phyloP scores from a whole-genome alignment of 768 basidiomycete species.

The Macrolepiota fuliginosa region DNA sequence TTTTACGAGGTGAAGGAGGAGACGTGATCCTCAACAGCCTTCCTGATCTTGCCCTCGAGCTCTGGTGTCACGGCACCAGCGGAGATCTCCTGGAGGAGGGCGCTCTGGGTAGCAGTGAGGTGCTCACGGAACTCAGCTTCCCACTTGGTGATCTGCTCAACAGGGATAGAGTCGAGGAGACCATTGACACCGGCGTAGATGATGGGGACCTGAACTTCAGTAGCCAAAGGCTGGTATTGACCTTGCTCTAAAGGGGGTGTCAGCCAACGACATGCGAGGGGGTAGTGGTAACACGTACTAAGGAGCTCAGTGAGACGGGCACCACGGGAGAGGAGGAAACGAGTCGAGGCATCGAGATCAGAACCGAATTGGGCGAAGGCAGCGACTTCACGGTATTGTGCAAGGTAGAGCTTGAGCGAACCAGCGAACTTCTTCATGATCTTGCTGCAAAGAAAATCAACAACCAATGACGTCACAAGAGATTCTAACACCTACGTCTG shows the following conservation, averaged over 20 bases:
- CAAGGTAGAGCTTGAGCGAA: constrained; percentile 99
- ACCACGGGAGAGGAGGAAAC: constrained; percentile 97
- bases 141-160: constrained; percentile 93
- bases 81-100: constrained; percentile 83
- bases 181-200: constrained; percentile 99
- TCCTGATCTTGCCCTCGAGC: constrained; percentile 93
- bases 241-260: constrained; percentile 75
- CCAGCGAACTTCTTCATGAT: constrained; percentile 99
- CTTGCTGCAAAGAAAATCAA: constrained; percentile 48
- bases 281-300: constrained; percentile 46
- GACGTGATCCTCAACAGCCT: constrained; percentile 88
- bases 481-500: constrained; percentile 75
- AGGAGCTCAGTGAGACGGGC: constrained; percentile 96
- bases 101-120: constrained; percentile 67
- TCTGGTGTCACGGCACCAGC: constrained; percentile 84
- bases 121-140: constrained; percentile 90
- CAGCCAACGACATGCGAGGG: constrained; percentile 9
- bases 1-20: constrained; percentile 66
- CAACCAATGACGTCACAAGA: neutral
- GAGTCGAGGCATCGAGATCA: constrained; percentile 98
- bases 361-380: constrained; percentile 99
- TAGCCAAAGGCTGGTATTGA: constrained; percentile 93
- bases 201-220: constrained; percentile 97
- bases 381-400: constrained; percentile 99
- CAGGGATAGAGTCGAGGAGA: constrained; percentile 95